Evolutionary conservation across 495 filamentous ascomycete genomes (phyloP), one percentile per base, ranked within the genome.

Genomic region (Cryomyces minteri): DNA sequence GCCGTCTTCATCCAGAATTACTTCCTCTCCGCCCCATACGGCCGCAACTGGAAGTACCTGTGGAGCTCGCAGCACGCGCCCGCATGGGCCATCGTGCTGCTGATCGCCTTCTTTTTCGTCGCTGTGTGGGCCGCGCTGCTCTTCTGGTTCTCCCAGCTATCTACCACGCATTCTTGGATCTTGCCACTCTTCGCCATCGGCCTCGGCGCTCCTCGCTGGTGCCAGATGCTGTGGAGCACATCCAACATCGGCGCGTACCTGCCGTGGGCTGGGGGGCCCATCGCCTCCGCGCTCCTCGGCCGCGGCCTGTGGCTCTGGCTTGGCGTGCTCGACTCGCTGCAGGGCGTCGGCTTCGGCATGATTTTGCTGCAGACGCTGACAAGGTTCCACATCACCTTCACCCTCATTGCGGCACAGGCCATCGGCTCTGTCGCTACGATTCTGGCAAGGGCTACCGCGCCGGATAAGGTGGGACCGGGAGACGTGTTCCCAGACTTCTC

Each of bases 161-260:
- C 67, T 9, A 70, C 67, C 45, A 61, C 63, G 31, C 77, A 80
- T 58, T 66, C 64, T 4, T 80, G 77, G 77, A 67, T 80, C 52
- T 54, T 80, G 28, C 77, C 77, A 39, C 70, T 80, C 51, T 80
- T 80, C 52, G 76, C 77, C 32, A 67, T 79, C 46, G 74, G 74
- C 34, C 67, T 82, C 10, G 70, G 71, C 18, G 70, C 73, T 1
- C 77, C 77, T 0, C 63, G 75, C 39, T 82, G 77, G 76, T 68
- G 67, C 30, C 77, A 80, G 58, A 76, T 76, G 57, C 69, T 78
- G 48, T 82, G 77, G 77, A 67, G 62, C 11, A 69, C 66, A 0
- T 72, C 68, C 0, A 67, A 67, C 32, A 66, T 76, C 50, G 77
- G 74, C 5, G 51, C 60, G 32, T 82, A 72, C 48, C 58, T 80